phyloP scores from a whole-genome alignment of 2,329 filamentous ascomycete species.

The Balansia obtecta region DNA sequence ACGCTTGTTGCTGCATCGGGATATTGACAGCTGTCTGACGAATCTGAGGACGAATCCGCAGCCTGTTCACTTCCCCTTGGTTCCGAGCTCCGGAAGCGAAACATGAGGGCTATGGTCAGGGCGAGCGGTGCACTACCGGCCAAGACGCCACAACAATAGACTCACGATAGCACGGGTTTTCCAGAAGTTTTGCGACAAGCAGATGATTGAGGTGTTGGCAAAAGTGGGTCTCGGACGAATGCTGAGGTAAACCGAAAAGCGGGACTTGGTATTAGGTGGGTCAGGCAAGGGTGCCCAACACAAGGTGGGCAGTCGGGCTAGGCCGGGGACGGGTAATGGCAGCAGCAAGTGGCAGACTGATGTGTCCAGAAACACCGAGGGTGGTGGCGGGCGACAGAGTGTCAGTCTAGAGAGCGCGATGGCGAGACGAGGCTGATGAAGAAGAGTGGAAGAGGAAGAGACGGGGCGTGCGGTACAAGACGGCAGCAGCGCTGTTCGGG shows the following conservation, averaged over 20 bases:
- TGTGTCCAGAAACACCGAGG: conserved; percentile 4
- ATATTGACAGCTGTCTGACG: conserved; percentile 20
- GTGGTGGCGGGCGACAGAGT: conserved; percentile 3
- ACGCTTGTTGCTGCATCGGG: background rate
- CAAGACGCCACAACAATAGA: background rate
- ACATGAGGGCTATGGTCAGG: conserved; percentile 37
- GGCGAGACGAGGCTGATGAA: conserved; percentile 2
- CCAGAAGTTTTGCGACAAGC: conserved; percentile 7
- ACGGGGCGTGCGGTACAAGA: background rate
- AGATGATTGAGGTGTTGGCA: background rate
- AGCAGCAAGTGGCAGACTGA: background rate
- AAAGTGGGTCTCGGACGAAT: background rate
- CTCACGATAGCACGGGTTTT: conserved; percentile 9
- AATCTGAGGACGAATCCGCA: conserved; percentile 17
- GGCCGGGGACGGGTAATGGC: conserved; percentile 10
- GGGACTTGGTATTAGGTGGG: conserved; percentile 12
- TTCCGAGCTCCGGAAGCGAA: conserved; percentile 49
- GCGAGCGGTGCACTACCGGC: conserved; percentile 8
- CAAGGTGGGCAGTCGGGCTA: conserved; percentile 9
- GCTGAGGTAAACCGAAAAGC: conserved; percentile 23
- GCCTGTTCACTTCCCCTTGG: conserved; percentile 43
- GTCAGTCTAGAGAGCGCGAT: conserved; percentile 1
- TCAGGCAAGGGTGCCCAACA: conserved; percentile 5
- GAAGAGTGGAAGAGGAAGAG: conserved; percentile 6
- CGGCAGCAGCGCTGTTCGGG: conserved; percentile 4